Conservation (phyloP, 768 basidiomycete species). For the Boletus subcaerulescens region DNA sequence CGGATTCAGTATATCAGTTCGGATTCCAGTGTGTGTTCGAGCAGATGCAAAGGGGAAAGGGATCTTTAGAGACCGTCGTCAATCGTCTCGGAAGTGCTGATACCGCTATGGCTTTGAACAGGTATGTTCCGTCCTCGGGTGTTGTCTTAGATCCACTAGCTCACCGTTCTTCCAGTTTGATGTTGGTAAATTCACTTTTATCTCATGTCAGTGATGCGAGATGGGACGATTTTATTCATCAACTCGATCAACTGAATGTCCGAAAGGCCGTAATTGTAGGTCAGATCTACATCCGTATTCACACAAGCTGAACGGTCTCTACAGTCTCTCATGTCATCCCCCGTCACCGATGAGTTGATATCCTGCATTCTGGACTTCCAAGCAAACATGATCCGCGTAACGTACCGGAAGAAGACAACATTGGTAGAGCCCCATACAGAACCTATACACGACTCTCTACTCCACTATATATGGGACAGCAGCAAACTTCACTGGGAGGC, state of each 20-base stretch:
- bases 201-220: slow-evolving; percentile 72
- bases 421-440: slow-evolving; percentile 68
- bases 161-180: slow-evolving; percentile 55
- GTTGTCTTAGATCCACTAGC: background rate
- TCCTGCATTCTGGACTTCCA: slow-evolving; percentile 88
- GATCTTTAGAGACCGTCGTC: slow-evolving; percentile 79
- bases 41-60: slow-evolving; percentile 72
- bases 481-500: slow-evolving; percentile 54
- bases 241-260: slow-evolving; percentile 73
- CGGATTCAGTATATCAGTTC: slow-evolving; percentile 75
- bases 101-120: slow-evolving; percentile 81
- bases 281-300: slow-evolving; percentile 11
- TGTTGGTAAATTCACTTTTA: slow-evolving; percentile 84
- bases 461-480: slow-evolving; percentile 67
- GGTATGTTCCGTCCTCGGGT: slow-evolving; percentile 39
- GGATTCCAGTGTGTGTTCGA: slow-evolving; percentile 84
- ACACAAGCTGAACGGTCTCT: slow-evolving; percentile 9
- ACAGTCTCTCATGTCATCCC: slow-evolving; percentile 80
- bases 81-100: slow-evolving; percentile 75
- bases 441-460: slow-evolving; percentile 49
- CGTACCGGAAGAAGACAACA: slow-evolving; percentile 78
- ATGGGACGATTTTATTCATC: slow-evolving; percentile 77
- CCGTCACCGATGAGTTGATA: slow-evolving; percentile 76
- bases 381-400: slow-evolving; percentile 76
- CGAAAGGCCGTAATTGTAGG: slow-evolving; percentile 80